Base-by-base conservation (phyloP, 1,139 yeast species). In the Yamadazyma sp. region DNA sequence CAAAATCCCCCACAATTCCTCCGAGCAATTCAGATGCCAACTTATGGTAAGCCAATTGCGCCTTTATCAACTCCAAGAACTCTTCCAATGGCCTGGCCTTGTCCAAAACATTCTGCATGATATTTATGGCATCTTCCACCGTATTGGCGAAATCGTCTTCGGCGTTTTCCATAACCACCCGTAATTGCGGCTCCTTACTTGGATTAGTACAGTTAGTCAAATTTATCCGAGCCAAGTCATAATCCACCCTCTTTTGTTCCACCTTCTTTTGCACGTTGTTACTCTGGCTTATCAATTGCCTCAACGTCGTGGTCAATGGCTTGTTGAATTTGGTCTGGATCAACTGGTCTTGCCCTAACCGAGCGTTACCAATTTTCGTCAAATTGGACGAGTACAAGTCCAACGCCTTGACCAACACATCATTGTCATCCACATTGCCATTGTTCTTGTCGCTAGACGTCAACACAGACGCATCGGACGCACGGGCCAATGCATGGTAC, bases 111-210 rank as follows among this genome's bases (percentile, higher is more conserved):
- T 83, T 83, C 66, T 83, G 87, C 92, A 88, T 83, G 46, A 86
- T 80, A 37, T 81, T 73, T 39, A 87, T 88, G 25, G 96, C 95
- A 57, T 86, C 95, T 64, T 88, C 96, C 27, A 89, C 91, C 16
- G 92, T 86, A 50, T 87, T 87, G 34, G 94, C 95, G 61, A 88
- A 87, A 54, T 86, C 94, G 55, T 88, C 96, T 64, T 88, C 96
- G 33, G 91, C 83, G 49, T 83, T 80, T 61, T 88, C 96, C 75
- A 87, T 83, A 47, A 81, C 78, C 37, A 83, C 85, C 51, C 92
- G 74, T 47, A 87, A 77, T 42, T 81, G 81, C 6, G 88, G 87
- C 55, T 83, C 86, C 57, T 82, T 82, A 50, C 81, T 81, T 4
- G 95, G 91, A 55, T 74, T 78, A 23, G 89, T 82, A 51, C 79